phyloP scores from a whole-genome alignment of 208 protist species.

The Spongospora subterranea region DNA sequence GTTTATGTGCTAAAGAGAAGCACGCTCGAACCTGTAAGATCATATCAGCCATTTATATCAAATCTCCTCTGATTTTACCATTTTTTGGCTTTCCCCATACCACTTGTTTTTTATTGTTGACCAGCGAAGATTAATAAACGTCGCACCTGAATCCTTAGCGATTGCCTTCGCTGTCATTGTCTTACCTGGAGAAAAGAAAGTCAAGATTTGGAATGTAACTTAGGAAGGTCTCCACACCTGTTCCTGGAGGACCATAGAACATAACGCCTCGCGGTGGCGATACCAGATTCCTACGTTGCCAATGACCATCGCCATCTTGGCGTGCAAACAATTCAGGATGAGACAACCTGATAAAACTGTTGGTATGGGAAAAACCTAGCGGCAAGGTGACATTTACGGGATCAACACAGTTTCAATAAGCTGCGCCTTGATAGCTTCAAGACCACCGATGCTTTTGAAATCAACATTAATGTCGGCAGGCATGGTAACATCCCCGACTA shows the following conservation, averaged over 20 bases:
- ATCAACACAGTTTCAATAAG: constrained; percentile 36
- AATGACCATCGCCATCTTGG: neutral
- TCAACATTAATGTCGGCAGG: constrained; percentile 29
- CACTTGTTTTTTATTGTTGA: constrained; percentile 51
- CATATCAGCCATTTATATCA: too few species aligned
- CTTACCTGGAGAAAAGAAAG: constrained; percentile 3
- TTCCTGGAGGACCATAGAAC: constrained; percentile 52
- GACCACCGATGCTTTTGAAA: constrained; percentile 46
- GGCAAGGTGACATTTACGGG: neutral
- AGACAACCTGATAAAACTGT: neutral
- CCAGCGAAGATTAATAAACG: constrained; percentile 48
- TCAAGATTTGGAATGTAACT: neutral
- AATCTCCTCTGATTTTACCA: neutral
- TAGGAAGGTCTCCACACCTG: neutral
- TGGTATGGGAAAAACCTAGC: neutral
- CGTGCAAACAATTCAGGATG: constrained; percentile 2
- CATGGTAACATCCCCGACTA: constrained; percentile 29
- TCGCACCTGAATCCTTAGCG: constrained; percentile 45
- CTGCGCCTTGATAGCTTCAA: constrained; percentile 8
- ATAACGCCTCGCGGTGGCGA: neutral
- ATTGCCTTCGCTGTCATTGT: constrained; percentile 51
- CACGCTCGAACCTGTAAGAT: constrained; percentile 1
- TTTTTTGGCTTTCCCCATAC: constrained; percentile 44
- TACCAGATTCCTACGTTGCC: neutral
- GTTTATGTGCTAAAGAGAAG: constrained; percentile 6